phyloP scores from a whole-genome alignment of 2,329 filamentous ascomycete species.

The Chrysosporium queenslandicum region DNA sequence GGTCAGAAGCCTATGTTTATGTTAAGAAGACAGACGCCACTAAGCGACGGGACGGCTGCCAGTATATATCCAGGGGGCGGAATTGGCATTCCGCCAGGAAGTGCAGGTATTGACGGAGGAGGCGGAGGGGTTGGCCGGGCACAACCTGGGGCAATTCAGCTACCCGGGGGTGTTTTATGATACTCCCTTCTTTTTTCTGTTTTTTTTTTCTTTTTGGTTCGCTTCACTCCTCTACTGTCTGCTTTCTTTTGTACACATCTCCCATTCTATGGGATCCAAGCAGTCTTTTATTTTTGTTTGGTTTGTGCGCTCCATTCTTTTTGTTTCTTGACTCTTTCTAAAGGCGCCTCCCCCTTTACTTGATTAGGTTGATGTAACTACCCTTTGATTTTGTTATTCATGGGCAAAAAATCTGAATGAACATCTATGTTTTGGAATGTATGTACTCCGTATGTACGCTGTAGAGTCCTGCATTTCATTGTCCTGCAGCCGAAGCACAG shows the following conservation, averaged over 20 bases:
- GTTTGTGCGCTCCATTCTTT: conserved; percentile 2
- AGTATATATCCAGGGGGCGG: conserved; percentile 20
- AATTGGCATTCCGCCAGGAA: conserved; percentile 14
- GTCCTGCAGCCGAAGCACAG: no score
- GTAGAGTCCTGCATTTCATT: neutral
- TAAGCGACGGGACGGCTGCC: conserved; percentile 37
- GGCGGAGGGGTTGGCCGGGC: conserved; percentile 5
- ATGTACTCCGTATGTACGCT: neutral
- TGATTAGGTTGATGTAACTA: neutral
- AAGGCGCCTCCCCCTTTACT: conserved; percentile 15
- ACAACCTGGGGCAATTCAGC: conserved; percentile 5
- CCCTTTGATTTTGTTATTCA: neutral
- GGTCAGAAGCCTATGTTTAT: conserved; percentile 99
- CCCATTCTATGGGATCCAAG: neutral
- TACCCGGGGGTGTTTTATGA: conserved; percentile 14
- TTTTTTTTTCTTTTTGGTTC: neutral
- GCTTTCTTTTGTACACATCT: neutral
- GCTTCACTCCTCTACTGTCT: neutral
- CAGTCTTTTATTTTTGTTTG: neutral
- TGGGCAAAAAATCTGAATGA: neutral
- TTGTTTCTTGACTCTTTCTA: neutral
- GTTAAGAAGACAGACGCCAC: conserved; percentile 60
- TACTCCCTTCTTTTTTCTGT: neutral
- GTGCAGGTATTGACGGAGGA: conserved; percentile 12
- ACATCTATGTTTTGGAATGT: neutral